phyloP scores from a whole-genome alignment of 2,329 filamentous ascomycete species.

The Cryphonectria parasitica region DNA sequence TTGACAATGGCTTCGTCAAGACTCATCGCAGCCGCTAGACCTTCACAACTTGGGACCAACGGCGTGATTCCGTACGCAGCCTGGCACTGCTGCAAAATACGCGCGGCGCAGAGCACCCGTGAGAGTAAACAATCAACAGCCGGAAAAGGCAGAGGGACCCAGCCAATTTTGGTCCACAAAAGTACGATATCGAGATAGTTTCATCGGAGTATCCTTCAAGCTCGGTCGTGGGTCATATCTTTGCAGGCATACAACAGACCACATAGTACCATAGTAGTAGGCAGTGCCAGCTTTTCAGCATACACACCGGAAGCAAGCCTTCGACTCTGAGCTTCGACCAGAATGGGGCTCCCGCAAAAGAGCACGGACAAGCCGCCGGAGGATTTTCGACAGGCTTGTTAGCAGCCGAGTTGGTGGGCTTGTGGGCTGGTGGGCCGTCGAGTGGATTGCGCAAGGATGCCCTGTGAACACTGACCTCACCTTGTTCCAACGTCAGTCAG shows the following conservation, averaged over 20 bases:
- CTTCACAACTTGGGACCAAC: neutral
- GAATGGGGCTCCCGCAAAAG: conserved; percentile 5
- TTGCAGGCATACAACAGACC: neutral
- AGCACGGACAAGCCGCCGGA: conserved; percentile 26
- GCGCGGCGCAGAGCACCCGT: conserved; percentile 3
- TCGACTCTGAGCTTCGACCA: neutral
- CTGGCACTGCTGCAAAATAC: neutral
- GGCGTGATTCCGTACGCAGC: neutral
- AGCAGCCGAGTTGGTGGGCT: conserved; percentile 8
- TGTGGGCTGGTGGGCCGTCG: conserved; percentile 11
- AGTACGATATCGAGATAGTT: conserved; percentile 6
- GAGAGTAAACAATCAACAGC: neutral
- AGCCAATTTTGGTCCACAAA: conserved; percentile 2
- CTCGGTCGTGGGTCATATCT: neutral
- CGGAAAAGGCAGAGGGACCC: conserved; percentile 19
- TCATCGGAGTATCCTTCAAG: neutral
- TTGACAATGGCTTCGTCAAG: neutral
- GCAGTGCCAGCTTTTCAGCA: neutral
- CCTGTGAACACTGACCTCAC: conserved; percentile 26
- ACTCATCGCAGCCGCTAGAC: conserved; percentile 1
- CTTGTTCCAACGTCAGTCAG: conserved; percentile 28
- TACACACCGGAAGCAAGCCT: neutral
- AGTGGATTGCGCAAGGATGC: conserved; percentile 22
- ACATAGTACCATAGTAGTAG: neutral
- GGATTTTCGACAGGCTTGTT: conserved; percentile 24